A percentile compares a stretch with the other conserved stretches of the same genome.
These are phyloP conservation scores for Gossypium rotundifolium DNA, from an alignment of 345 rosid genomes.

Conservation along the genomic window DNA sequence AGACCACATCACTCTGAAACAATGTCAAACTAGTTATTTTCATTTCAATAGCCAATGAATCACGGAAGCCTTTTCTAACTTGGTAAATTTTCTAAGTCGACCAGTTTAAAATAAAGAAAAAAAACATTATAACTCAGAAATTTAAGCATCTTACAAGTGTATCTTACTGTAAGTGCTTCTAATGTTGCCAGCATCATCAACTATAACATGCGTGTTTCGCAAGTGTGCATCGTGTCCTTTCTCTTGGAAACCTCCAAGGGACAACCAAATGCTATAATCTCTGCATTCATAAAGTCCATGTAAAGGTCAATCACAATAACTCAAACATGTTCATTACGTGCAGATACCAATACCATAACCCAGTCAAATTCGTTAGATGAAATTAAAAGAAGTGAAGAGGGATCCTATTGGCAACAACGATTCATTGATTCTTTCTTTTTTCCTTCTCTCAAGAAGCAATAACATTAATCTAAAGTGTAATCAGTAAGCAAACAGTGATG, in stretches of 20 bases:
- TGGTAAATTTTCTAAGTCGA: neutral
- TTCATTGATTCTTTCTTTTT: neutral
- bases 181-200: conserved; percentile 69
- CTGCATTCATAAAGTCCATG: conserved; percentile 27
- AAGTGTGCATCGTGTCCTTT: conserved; percentile 60
- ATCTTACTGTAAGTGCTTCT: conserved; percentile 64
- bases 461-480: neutral
- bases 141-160: conserved; percentile 51
- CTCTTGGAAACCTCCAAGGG: conserved; percentile 92
- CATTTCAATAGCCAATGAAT: neutral
- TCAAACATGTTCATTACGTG: neutral
- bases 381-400: conserved; percentile 2
- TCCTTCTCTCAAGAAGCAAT: neutral
- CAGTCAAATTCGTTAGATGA: neutral
- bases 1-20: neutral
- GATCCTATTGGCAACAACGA: neutral
- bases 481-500: neutral
- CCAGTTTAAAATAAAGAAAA: neutral
- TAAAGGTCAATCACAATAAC: neutral
- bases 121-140: neutral
- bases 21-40: neutral
- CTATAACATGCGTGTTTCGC: conserved; percentile 78
- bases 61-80: neutral
- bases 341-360: neutral
- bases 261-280: conserved; percentile 78